A percentile compares a stretch with the other conserved stretches of the same genome.
Conservation (phyloP, 2,329 filamentous ascomycete genomes). For the Penicillium hordei region DNA sequence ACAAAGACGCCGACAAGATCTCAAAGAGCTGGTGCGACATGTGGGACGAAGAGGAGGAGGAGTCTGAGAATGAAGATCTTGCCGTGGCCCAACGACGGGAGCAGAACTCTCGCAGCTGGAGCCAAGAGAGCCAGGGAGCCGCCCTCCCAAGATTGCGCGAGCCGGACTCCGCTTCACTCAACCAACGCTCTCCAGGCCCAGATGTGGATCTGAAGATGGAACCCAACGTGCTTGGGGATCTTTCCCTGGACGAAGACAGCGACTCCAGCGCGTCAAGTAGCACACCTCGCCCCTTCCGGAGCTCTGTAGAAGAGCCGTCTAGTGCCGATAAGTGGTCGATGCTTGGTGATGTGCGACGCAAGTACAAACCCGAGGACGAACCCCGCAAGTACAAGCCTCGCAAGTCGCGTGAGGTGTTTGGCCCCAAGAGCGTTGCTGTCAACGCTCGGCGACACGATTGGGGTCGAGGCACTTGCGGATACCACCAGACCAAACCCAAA, state of each 20-base stretch:
- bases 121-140: conserved; percentile 66
- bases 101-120: conserved; percentile 75
- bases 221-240: conserved; percentile 20
- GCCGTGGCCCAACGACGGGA: conserved; percentile 59
- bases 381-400: conserved; percentile 66
- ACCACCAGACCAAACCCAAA: conserved; percentile 39
- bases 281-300: conserved; percentile 49
- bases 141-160: conserved; percentile 55
- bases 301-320: conserved; percentile 58
- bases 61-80: conserved; percentile 60
- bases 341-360: conserved; percentile 79
- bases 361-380: conserved; percentile 48
- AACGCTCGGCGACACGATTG: conserved; percentile 47
- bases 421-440: conserved; percentile 48
- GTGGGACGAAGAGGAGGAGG: conserved; percentile 92
- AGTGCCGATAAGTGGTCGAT: conserved; percentile 82
- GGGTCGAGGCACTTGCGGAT: conserved; percentile 39
- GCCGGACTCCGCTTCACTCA: conserved; percentile 54
- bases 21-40: conserved; percentile 99
- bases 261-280: conserved; percentile 44
- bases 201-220: conserved; percentile 23
- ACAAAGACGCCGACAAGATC: conserved; percentile 66
- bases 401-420: conserved; percentile 54
- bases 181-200: conserved; percentile 45
- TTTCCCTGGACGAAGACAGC: conserved; percentile 65